A percentile compares a stretch with the other conserved stretches of the same genome.
Conservation (phyloP, 495 filamentous ascomycete species). For the Paragyromitra xinjiangensis region DNA sequence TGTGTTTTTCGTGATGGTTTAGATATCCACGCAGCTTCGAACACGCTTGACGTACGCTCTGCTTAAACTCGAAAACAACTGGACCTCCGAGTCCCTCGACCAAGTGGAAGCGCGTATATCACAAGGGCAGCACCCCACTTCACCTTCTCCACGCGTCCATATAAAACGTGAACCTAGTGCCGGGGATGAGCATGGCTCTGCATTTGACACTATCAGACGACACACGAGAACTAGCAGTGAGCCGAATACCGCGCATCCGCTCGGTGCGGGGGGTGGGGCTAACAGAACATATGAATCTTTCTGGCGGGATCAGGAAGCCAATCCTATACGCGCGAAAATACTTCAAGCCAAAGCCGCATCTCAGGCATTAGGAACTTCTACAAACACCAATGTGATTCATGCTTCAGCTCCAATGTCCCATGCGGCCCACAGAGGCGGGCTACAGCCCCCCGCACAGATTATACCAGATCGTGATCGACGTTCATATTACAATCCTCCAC, state of each 20-base stretch:
- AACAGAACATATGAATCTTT: slow-evolving; percentile 60
- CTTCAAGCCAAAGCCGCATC: slow-evolving; percentile 53
- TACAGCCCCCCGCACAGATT: slow-evolving; percentile 56
- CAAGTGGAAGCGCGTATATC: slow-evolving; percentile 66
- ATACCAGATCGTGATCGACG: slow-evolving; percentile 55
- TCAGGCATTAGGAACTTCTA: slow-evolving; percentile 52
- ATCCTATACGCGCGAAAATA: slow-evolving; percentile 56
- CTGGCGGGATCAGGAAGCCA: slow-evolving; percentile 59
- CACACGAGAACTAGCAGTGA: slow-evolving; percentile 56
- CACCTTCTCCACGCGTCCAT: slow-evolving; percentile 55
- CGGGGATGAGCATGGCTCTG: slow-evolving; percentile 51
- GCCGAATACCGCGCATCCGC: slow-evolving; percentile 53
- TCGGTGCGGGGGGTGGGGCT: slow-evolving; percentile 35
- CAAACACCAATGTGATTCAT: slow-evolving; percentile 43
- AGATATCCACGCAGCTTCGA: slow-evolving; percentile 73
- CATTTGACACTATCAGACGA: slow-evolving; percentile 47
- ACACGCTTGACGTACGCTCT: slow-evolving; percentile 76
- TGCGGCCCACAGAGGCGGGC: slow-evolving; percentile 40
- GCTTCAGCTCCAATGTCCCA: slow-evolving; percentile 35
- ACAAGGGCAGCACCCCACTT: slow-evolving; percentile 59
- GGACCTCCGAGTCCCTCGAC: slow-evolving; percentile 65
- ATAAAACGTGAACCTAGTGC: slow-evolving; percentile 56
- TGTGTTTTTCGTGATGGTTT: slow-evolving; percentile 46
- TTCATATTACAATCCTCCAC: slow-evolving; percentile 52
- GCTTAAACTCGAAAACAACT: slow-evolving; percentile 75